These are phyloP conservation scores for Chamaenerion angustifolium DNA, from an alignment of 345 rosid genomes.

Conservation along the genomic window DNA sequence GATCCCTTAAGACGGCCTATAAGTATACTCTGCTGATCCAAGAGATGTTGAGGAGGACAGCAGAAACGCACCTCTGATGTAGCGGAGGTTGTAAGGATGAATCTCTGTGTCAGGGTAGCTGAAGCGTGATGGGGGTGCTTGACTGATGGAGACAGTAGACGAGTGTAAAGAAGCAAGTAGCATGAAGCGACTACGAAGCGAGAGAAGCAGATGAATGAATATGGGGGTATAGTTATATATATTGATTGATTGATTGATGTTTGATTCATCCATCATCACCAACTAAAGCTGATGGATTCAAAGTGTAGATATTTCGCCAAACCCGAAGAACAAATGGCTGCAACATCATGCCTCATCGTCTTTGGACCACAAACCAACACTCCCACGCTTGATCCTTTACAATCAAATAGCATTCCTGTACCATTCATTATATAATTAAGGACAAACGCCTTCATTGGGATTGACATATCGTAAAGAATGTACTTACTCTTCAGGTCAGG, in stretches of 20 bases:
- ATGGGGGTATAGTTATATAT: too few relatives aligned
- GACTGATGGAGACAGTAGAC: too few relatives aligned
- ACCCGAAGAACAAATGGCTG: slow-evolving; percentile 13
- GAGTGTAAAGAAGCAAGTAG: too few relatives aligned
- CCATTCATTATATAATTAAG: not conserved
- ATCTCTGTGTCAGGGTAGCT: slow-evolving; percentile 8
- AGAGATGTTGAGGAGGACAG: too few relatives aligned
- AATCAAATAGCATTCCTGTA: not conserved
- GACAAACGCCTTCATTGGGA: not conserved
- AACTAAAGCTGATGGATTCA: slow-evolving; percentile 67
- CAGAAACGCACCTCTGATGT: slow-evolving; percentile 11
- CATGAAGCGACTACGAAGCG: too few relatives aligned
- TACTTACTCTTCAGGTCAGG: slow-evolving; percentile 28
- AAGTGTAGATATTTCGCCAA: slow-evolving; percentile 38
- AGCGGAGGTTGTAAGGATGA: slow-evolving; percentile 9
- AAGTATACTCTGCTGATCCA: too few relatives aligned
- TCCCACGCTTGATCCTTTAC: slow-evolving; percentile 10
- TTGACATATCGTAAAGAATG: not conserved
- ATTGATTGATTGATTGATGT: too few relatives aligned
- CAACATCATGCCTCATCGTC: slow-evolving; percentile 28
- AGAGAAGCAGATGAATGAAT: too few relatives aligned
- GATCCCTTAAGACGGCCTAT: too few relatives aligned
- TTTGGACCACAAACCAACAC: slow-evolving; percentile 62
- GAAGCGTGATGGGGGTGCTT: slow-evolving; percentile 8
- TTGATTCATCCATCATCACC: slow-evolving; percentile 31